These are phyloP conservation scores for Rhexocercosporidium sp. DNA, from an alignment of 2,329 filamentous ascomycete genomes.

Conservation along the genomic window DNA sequence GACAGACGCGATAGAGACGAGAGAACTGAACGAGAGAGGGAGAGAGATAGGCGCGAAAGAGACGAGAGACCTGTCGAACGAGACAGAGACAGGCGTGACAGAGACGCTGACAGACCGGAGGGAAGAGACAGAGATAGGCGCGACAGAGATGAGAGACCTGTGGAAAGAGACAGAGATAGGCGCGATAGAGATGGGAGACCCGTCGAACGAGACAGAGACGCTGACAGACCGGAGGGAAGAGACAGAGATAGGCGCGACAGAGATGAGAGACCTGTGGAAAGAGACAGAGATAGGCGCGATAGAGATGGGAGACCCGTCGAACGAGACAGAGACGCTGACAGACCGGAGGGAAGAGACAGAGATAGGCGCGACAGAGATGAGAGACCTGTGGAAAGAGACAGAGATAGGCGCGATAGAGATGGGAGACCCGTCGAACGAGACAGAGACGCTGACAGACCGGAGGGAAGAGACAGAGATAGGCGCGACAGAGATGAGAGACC, in stretches of 20 bases:
- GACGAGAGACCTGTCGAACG: too few relatives aligned
- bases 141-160: not conserved
- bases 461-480: not conserved
- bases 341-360: not conserved
- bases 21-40: not conserved
- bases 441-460: not conserved
- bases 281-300: not conserved
- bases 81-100: not conserved
- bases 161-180: not conserved
- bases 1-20: not conserved
- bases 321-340: not conserved
- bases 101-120: not conserved
- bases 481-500: not conserved
- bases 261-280: not conserved
- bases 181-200: not conserved
- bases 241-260: not conserved
- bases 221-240: not conserved
- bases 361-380: not conserved
- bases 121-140: not conserved
- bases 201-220: not conserved
- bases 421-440: not conserved
- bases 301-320: not conserved
- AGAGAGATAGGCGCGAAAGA: not conserved
- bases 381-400: not conserved
- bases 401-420: not conserved